Evolutionary conservation across 169 alveolate species (phyloP).

Genomic region (Toxoplasma gondii): DNA sequence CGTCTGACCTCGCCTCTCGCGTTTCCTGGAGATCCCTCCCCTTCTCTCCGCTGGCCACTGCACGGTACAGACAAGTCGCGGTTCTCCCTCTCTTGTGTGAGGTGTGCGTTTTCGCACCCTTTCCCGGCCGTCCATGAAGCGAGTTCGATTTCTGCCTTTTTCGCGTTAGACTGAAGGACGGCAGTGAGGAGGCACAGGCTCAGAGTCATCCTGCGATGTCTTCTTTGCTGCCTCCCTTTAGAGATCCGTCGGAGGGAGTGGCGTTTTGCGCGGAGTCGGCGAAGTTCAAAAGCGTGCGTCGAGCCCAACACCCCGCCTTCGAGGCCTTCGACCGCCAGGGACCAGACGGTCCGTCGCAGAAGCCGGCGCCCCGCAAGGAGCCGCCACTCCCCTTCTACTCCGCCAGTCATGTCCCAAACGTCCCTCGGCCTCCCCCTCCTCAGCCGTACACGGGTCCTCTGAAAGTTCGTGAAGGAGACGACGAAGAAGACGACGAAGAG

Average conservation of each 20-base stretch:
- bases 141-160: too few species aligned
- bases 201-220: neutral
- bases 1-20: too few species aligned
- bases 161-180: too few species aligned
- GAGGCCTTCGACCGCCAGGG: slow-evolving; percentile 48
- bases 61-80: too few species aligned
- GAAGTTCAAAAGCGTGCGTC: neutral
- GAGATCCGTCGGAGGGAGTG: neutral
- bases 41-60: too few species aligned
- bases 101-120: too few species aligned
- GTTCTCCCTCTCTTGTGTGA: too few species aligned
- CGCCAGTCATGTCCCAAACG: slow-evolving; percentile 25
- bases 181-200: too few species aligned
- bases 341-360: neutral
- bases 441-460: slow-evolving; percentile 41
- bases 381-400: slow-evolving; percentile 44
- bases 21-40: too few species aligned
- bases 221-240: neutral
- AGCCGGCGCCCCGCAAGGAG: slow-evolving; percentile 17
- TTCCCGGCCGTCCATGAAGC: too few species aligned
- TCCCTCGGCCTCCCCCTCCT: slow-evolving; percentile 30
- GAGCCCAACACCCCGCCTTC: slow-evolving; percentile 6
- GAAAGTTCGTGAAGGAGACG: neutral
- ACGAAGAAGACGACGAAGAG: neutral
- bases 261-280: neutral